phyloP scores from a whole-genome alignment of 140 eudicot genomes.

The Ambrosia hybrid region DNA sequence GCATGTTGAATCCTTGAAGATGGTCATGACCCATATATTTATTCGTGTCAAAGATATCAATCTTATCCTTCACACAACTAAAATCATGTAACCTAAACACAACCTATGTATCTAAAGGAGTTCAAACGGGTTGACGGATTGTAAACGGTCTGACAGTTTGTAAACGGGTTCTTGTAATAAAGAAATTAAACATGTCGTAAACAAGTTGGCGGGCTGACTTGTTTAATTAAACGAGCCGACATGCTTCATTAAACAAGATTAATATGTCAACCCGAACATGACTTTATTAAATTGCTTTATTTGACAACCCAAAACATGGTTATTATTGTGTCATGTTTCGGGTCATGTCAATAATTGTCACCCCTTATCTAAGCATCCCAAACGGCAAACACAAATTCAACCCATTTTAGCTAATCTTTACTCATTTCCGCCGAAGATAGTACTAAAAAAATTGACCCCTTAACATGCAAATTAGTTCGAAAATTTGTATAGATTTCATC shows the following conservation, averaged over 20 bases:
- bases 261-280: neutral
- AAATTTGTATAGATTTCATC: no score
- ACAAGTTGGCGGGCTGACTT: neutral
- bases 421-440: neutral
- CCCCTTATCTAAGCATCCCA: no score
- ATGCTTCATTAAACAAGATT: no score
- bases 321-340: no score
- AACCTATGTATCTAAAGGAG: neutral
- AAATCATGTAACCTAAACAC: neutral
- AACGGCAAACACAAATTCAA: neutral
- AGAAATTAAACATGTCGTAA: neutral
- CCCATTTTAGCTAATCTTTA: constrained; percentile 9
- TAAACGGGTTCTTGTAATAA: neutral
- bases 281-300: no score
- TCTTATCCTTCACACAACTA: neutral
- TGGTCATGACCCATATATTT: neutral
- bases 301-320: no score
- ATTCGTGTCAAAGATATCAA: neutral
- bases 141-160: neutral
- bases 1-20: neutral
- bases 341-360: no score
- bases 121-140: no score
- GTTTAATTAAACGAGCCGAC: neutral
- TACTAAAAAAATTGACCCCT: no score
- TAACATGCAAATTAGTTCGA: constrained; percentile 14